Percentiles rank a stretch among this genome's conserved stretches.
phyloP scores from a whole-genome alignment of 257 asterid species.

The Datura wrightii region DNA sequence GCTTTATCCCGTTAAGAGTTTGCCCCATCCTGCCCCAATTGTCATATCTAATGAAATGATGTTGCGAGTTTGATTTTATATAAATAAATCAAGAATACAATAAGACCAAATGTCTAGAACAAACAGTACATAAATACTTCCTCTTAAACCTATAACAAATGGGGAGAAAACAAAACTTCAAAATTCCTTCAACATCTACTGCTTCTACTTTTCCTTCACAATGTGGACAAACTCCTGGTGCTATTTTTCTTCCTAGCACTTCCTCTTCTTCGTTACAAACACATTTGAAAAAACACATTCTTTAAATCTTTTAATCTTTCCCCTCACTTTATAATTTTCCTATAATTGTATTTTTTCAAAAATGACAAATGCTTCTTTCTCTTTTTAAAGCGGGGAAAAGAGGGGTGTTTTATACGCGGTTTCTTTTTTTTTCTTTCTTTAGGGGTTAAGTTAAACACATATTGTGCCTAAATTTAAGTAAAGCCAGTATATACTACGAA shows the following conservation, averaged over 20 bases:
- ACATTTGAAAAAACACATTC: constrained; percentile 43
- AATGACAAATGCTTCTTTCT: not conserved
- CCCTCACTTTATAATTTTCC: not conserved
- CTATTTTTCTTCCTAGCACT: constrained; percentile 54
- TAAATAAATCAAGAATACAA: constrained; percentile 4
- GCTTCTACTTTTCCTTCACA: constrained; percentile 69
- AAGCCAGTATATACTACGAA: not conserved
- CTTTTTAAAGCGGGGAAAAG: not conserved
- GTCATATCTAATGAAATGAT: no score
- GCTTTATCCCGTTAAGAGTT: no score
- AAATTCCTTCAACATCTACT: constrained; percentile 37
- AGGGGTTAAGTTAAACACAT: not conserved
- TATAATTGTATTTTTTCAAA: not conserved
- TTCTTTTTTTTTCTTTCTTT: no score
- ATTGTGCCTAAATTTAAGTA: not conserved
- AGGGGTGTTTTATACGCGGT: rapidly evolving
- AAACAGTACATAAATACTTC: not conserved
- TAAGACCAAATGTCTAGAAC: not conserved
- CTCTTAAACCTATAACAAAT: not conserved
- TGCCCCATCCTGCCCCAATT: no score
- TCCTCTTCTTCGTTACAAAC: constrained; percentile 48
- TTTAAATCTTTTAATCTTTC: no score
- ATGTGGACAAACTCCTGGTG: constrained; percentile 56
- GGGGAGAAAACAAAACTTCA: not conserved
- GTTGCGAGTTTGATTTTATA: no score